Base-by-base conservation (phyloP, 345 rosid species). In the Nephelium lappaceum region DNA sequence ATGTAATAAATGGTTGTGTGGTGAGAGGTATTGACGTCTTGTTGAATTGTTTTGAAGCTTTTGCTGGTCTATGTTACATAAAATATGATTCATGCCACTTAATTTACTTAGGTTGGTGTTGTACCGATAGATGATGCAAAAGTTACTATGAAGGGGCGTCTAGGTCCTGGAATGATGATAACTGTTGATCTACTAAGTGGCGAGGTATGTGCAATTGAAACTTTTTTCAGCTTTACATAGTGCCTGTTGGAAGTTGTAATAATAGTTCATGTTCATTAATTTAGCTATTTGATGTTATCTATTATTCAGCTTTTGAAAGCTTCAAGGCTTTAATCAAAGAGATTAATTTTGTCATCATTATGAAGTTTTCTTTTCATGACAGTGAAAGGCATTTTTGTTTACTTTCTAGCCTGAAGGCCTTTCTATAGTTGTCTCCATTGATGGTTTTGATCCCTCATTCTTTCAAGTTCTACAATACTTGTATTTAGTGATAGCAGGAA, bases 111-210 rank as follows among this genome's bases (percentile, higher is more conserved):
- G 99, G 99, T 96, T 64, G 99, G 99, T 79, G 99, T 96, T 83
- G 68, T 96, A 71, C 98, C 99, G 2, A 89, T 96, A 87, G 98
- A 96, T 80, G 99, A 96, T 81, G 90, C 95, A 47, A 96, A 93
- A 85, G 90, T 96, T 69, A 91, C 84, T 6, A 89, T 89, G 97
- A 96, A 96, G 85, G 99, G 98, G 60, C 95, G 98, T 74, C 87
- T 96, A 45, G 99, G 99, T 82, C 99, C 99, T 23, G 99, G 99
- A 79, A 96, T 96, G 99, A 96, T 96, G 99, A 96, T 96, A 81
- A 75, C 95, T 69, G 99, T 86, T 77, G 98, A 96, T 86, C 81
- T 96, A 83, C 84, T 72, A 58, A 85, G 85, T 87, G 99, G 99
- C 77, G 95, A 94, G 99, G 99, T 94, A 71, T 69, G 92, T 90